These are phyloP conservation scores for Zasmidium citrigriseum DNA, from an alignment of 2,329 filamentous ascomycete species.

Conservation along the genomic window DNA sequence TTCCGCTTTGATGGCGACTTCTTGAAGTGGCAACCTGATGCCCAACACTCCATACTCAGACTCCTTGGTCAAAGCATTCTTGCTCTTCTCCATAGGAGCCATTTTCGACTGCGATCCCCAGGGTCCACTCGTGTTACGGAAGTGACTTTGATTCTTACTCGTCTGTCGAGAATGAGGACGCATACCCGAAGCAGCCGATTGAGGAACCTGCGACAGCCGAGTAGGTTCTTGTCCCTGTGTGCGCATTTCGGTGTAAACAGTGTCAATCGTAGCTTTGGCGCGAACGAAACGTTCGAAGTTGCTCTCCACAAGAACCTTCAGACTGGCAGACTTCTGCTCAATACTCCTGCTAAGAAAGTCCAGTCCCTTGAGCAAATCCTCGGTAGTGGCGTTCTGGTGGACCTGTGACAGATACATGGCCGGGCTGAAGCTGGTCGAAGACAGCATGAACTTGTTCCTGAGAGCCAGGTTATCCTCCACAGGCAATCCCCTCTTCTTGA, in stretches of 20 bases:
- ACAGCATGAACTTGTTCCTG: slow-evolving; percentile 92
- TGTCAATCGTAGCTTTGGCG: slow-evolving; percentile 96
- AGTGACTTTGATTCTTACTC: slow-evolving; percentile 59
- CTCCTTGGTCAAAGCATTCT: slow-evolving; percentile 89
- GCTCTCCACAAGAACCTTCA: slow-evolving; percentile 94
- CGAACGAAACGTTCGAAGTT: slow-evolving; percentile 98
- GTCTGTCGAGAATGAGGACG: slow-evolving; percentile 65
- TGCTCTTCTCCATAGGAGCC: slow-evolving; percentile 61
- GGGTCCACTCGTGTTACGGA: slow-evolving; percentile 37
- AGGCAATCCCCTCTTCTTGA: slow-evolving; percentile 74
- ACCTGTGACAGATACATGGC: slow-evolving; percentile 89
- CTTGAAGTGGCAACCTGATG: slow-evolving; percentile 83
- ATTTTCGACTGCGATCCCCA: slow-evolving; percentile 40
- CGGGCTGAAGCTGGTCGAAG: slow-evolving; percentile 93
- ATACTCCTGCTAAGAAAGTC: slow-evolving; percentile 88
- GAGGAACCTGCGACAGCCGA: slow-evolving; percentile 18
- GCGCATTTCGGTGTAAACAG: slow-evolving; percentile 96
- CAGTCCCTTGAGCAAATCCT: slow-evolving; percentile 76
- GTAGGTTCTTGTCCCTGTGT: slow-evolving; percentile 61
- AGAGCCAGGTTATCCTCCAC: slow-evolving; percentile 71
- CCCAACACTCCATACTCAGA: slow-evolving; percentile 87
- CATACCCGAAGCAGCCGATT: slow-evolving; percentile 9
- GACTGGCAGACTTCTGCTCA: slow-evolving; percentile 93
- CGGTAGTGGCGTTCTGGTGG: slow-evolving; percentile 81
- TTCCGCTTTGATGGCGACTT: slow-evolving; percentile 90